Evolutionary conservation across 139 green algal genomes (phyloP).

Genomic region (Chloropicon primus): DNA sequence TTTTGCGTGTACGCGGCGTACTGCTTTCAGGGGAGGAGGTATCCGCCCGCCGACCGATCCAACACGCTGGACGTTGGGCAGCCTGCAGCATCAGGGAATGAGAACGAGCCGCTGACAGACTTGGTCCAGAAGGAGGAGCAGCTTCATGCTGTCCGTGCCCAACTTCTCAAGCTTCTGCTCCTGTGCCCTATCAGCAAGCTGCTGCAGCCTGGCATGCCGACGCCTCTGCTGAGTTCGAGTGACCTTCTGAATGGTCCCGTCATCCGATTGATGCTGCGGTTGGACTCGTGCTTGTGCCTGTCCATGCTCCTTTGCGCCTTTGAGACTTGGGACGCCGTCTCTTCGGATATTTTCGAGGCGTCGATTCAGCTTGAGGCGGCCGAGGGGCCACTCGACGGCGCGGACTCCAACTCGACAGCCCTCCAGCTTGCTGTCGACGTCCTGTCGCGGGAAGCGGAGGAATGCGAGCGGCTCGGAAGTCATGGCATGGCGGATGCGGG

Average conservation of each 20-base stretch:
- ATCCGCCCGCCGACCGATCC: not conserved
- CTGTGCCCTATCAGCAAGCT: not conserved
- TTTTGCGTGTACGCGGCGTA: not conserved
- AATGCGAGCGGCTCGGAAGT: not conserved
- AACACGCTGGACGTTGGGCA: not conserved
- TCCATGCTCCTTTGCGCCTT: not conserved
- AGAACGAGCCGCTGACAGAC: not conserved
- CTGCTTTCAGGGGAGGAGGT: not conserved
- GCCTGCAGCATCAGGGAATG: not conserved
- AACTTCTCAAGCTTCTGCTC: not conserved
- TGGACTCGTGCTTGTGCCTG: not conserved
- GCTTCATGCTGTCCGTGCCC: not conserved
- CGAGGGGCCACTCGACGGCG: no score
- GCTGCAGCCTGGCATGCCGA: not conserved
- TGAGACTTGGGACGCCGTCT: not conserved
- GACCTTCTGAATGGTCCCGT: not conserved
- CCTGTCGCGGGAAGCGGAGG: not conserved
- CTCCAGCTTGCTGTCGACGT: not conserved
- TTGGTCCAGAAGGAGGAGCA: not conserved
- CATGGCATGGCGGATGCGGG: not conserved
- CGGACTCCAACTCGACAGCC: no score
- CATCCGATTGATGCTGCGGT: not conserved
- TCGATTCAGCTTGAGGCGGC: no score
- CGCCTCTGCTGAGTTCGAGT: not conserved
- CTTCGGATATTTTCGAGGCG: not conserved